phyloP scores from a whole-genome alignment of 257 asterid genomes.

The Oldenlandia corymbosa region DNA sequence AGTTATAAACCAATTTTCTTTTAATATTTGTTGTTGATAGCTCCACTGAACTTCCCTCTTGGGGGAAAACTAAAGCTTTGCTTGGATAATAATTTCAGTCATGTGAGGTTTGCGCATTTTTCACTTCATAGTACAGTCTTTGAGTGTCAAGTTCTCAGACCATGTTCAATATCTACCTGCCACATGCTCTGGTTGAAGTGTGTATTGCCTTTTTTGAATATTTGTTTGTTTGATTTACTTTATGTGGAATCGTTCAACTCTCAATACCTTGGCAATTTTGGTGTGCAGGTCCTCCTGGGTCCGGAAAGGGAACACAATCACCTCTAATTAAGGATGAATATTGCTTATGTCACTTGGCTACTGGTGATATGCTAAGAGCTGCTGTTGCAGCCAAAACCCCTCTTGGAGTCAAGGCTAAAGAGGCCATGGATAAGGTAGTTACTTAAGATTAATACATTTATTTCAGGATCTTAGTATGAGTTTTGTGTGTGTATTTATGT shows the following conservation, averaged over 20 bases:
- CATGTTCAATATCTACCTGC: neutral
- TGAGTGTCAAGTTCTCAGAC: neutral
- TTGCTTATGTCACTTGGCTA: conserved; percentile 92
- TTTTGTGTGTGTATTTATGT: conserved; percentile 10
- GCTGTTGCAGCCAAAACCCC: conserved; percentile 94
- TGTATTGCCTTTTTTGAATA: neutral
- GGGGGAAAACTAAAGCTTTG: neutral
- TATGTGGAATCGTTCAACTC: neutral
- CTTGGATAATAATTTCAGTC: neutral
- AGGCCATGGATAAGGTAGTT: conserved; percentile 85
- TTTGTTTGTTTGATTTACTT: neutral
- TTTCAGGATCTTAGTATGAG: neutral
- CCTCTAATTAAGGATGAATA: conserved; percentile 85
- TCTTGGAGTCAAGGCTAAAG: conserved; percentile 86
- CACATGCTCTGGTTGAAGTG: neutral
- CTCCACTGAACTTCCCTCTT: neutral
- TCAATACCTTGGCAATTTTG: neutral
- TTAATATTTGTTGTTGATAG: neutral
- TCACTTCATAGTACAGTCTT: no score
- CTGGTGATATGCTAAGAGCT: conserved; percentile 99
- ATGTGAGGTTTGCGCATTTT: neutral
- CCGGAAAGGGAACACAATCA: conserved; percentile 95
- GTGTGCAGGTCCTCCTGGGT: conserved; percentile 86
- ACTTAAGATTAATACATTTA: neutral
- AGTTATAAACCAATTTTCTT: neutral